phyloP scores from a whole-genome alignment of 78 protist species.

The Dictyostelium firmibasis region DNA sequence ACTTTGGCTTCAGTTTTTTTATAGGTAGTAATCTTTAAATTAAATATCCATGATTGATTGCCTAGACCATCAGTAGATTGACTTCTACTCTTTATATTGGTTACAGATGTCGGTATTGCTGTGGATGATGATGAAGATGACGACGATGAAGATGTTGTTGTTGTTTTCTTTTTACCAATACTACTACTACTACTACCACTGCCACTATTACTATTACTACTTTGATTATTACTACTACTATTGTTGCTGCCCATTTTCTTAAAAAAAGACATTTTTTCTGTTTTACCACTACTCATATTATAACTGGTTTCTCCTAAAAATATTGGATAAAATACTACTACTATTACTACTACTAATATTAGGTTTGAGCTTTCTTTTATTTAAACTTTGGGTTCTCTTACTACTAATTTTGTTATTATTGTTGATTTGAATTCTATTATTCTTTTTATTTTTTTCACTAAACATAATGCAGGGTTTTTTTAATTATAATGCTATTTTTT shows the following conservation, averaged over 20 bases:
- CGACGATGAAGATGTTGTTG: not conserved
- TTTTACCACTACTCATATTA: not conserved
- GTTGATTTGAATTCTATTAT: not conserved
- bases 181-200: not conserved
- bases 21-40: not conserved
- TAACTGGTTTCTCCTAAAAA: not conserved
- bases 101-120: not conserved
- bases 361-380: conserved; percentile 13
- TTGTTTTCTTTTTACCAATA: not conserved
- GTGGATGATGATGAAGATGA: not conserved
- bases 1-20: not conserved
- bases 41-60: conserved; percentile 51
- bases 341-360: not conserved
- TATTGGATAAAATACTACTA: not conserved
- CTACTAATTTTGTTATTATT: not conserved
- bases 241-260: not conserved
- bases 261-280: conserved; percentile 23
- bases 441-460: not conserved
- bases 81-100: not conserved
- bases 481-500: not conserved
- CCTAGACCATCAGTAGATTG: conserved; percentile 3
- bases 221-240: not conserved
- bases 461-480: conserved; percentile 1
- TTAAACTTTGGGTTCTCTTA: not conserved
- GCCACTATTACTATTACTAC: not conserved